Evolutionary conservation across 2,329 filamentous ascomycete species (phyloP).

Genomic region (Colletotrichum musicola): DNA sequence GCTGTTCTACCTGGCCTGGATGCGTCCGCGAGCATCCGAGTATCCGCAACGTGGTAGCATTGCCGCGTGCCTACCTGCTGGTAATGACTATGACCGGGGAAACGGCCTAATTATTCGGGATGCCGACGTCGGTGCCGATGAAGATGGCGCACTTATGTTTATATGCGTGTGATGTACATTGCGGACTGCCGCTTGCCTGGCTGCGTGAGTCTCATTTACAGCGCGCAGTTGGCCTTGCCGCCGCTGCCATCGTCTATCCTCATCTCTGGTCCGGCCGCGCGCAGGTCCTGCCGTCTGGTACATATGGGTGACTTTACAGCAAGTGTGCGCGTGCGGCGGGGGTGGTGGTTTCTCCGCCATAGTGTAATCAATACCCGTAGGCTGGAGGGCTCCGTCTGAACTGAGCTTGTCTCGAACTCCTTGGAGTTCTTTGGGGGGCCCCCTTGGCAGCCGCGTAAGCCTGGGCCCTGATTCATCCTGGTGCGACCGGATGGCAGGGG

Average conservation of each 20-base stretch:
- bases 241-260: slow-evolving; percentile 17
- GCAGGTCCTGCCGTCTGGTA: slow-evolving; percentile 14
- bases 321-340: no score
- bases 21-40: slow-evolving; percentile 11
- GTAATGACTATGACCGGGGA: neutral
- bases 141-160: neutral
- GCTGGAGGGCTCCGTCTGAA: slow-evolving; percentile 17
- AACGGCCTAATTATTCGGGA: neutral
- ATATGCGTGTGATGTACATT: slow-evolving; percentile 24
- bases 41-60: neutral
- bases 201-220: neutral
- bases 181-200: neutral
- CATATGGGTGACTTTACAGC: neutral
- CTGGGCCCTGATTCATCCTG: slow-evolving; percentile 38
- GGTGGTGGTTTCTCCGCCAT: slow-evolving; percentile 1
- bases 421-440: neutral
- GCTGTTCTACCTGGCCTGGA: neutral
- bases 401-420: slow-evolving; percentile 27
- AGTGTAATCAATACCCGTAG: no score
- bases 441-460: slow-evolving; percentile 39
- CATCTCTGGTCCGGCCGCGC: slow-evolving; percentile 8
- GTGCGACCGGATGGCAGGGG: slow-evolving; percentile 37
- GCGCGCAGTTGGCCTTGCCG: no score
- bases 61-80: no score
- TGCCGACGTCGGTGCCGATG: neutral